Evolutionary conservation across 805 yeast species (phyloP), one percentile per base, ranked within the genome.

Genomic region (Candida chilensis): DNA sequence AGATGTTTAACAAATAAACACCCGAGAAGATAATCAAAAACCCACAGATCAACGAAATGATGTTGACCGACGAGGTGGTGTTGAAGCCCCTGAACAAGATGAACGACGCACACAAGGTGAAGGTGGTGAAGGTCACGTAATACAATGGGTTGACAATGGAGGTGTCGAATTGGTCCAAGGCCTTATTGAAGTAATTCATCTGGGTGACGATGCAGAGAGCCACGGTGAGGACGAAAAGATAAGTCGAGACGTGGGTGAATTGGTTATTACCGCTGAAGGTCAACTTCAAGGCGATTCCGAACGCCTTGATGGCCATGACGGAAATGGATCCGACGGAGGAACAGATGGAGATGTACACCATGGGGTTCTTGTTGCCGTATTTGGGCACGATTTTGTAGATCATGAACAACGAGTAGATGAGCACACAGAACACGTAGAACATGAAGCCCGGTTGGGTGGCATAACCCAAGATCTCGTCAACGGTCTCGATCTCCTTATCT

Each of bases 111-210:
- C 72, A 66, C 44, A 86, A 65, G 0, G 95, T 87, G 30, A 82
- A 84, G 0, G 95, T 85, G 22, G 96, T 86, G 60, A 86, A 87
- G 1, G 94, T 77, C 32, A 86, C 96, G 48, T 87, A 86, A 59
- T 86, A 86, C 37, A 86, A 63, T 19, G 95, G 95, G 53, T 86
- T 86, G 33, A 86, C 95, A 42, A 86, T 83, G 0, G 94, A 82
- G 5, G 95, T 86, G 51, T 87, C 95, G 45, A 86, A 86, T 53
- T 84, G 95, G 44, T 88, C 95, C 47, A 86, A 66, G 0, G 95
- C 95, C 61, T 84, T 87, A 67, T 86, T 86, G 65, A 86, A 84
- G 52, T 83, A 86, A 60, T 84, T 86, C 95, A 86, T 86, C 56
- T 86, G 96, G 5, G 94, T 84, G 44, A 82, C 45, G 41, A 86